Base-by-base conservation (phyloP, 495 filamentous ascomycete species). In the Chlorociboria aeruginascens region DNA sequence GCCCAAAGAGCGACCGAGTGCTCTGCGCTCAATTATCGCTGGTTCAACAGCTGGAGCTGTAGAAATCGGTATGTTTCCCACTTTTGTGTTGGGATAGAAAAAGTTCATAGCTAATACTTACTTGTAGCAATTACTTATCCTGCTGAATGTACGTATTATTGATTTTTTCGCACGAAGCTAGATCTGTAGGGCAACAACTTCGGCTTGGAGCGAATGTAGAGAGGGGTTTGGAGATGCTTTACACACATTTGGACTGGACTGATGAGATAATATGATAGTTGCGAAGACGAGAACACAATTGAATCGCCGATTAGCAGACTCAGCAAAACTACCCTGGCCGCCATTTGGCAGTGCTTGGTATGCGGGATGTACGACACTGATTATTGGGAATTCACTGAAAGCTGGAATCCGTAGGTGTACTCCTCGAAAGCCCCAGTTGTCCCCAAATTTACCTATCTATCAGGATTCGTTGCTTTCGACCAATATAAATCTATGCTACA, bases 321-420 rank as follows among this genome's bases (percentile, higher is more conserved):
- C 79, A 37, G 68, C 89, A 67, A 95, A 92, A 69, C 74, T 95
- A n/a, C 88, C 89, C 39, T 96, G 86, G 84, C 92, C 92, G 31
- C 85, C 86, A 25, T 97, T 97, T 54, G 93, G 93, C 30, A 69
- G 63, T 47, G 89, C 94, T 58, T 98, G 92, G 92, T 98, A 97
- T 61, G 92, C 92, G 32, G 92, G 92, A 32, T 98, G 92, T 68
- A 97, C 92, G 16, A 96, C 92, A 20, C 69, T 97, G 63, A 92
- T 98, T 41, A 88, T 97, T 53, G 92, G 92, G 44, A 98, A 98
- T 68, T 90, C 89, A 28, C 66, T 89, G 51, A 98, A 98, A 66
- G 92, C 93, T 34, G 92, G 92, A 43, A 88, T 98, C 54, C 80
- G 90, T 89, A 72, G 36, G 84, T 65, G 39, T 32, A 29, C 29